Base-by-base conservation (phyloP, 495 filamentous ascomycete genomes). In the Tuber magnatum region DNA sequence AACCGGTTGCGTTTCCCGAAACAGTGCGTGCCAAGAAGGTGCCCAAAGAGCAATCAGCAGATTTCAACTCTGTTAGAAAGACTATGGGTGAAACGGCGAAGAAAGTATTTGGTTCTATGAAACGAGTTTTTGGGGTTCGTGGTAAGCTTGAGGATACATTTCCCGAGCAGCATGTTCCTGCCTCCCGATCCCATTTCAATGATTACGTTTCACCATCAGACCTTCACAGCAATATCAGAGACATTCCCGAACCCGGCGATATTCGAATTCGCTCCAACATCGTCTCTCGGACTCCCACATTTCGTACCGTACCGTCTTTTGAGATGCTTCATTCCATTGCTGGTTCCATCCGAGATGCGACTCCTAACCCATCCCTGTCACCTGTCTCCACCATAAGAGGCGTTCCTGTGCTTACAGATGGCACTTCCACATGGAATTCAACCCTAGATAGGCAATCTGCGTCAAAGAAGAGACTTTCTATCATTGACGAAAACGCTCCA, bases 101-200 rank as follows among this genome's bases (percentile, higher is more conserved):
- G 32, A 81, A 81, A 61, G 75, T 82, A 44, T 82, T 82, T 76
- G 77, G 80, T 6, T 82, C 80, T 20, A 76, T 82, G 74, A 81
- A 72, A 32, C 79, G 73, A 16, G 77, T 78, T 14, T 79, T 82
- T 10, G 80, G 80, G 38, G 81, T 69, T 41, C 77, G 75, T n/a
- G 77, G 74, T 22, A 79, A 79, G 72, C 71, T 75, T 35, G 77
- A 79, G 28, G 72, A 76, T 28, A 51, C 77, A n/a, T 79, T 82
- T 70, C 80, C 80, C 7, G 77, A 81, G 41, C 80, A 82, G 73
- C 80, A 82, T 73, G 75, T 82, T 35, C 76, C 77, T 28, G 76
- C 77, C 28, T 81, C 71, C 8, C 68, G 80, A 69, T 46, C 71
- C 10, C 80, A 82, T 69, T 82, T 82, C 69, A 74, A 75, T 46